Percentiles rank a stretch among this genome's conserved stretches.
These are phyloP conservation scores for Dinochytrium kinnereticum DNA, from an alignment of 371 early-diverging fungal species.

Conservation along the genomic window DNA sequence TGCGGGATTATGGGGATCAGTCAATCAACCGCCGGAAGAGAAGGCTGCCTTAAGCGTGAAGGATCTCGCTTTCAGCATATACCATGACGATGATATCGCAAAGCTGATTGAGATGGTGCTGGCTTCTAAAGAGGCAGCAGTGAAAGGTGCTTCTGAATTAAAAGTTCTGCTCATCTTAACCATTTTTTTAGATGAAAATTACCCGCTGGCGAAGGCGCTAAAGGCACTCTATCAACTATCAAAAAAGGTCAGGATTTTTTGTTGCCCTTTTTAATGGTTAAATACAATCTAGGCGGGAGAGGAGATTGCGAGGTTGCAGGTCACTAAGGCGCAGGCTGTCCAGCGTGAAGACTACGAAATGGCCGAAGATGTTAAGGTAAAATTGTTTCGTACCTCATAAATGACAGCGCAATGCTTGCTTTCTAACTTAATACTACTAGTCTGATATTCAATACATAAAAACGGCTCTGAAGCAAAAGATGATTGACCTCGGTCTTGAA, in stretches of 20 bases:
- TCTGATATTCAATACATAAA: constrained; percentile 5
- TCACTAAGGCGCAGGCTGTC: constrained; percentile 66
- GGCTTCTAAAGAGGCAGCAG: constrained; percentile 62
- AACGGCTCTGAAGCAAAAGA: not conserved
- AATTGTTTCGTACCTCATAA: not conserved
- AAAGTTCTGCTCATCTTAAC: not conserved
- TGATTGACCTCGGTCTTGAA: constrained; percentile 6
- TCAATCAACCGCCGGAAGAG: constrained; percentile 19
- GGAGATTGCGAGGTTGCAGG: constrained; percentile 64
- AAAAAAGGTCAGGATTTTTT: constrained; percentile 29
- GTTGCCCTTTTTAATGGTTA: constrained; percentile 3
- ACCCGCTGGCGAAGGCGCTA: constrained; percentile 60
- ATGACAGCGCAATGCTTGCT: not conserved
- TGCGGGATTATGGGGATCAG: constrained; percentile 35
- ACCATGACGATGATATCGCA: constrained; percentile 48
- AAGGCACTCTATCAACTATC: constrained; percentile 39
- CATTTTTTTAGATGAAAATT: constrained; percentile 55
- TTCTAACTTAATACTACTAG: not conserved
- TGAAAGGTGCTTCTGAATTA: constrained; percentile 42
- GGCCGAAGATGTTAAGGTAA: constrained; percentile 73
- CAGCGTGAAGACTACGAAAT: constrained; percentile 75
- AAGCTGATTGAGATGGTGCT: constrained; percentile 48
- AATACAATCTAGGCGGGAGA: constrained; percentile 55
- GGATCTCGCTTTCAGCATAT: constrained; percentile 37
- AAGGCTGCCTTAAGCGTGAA: constrained; percentile 12